Base-by-base conservation (phyloP, 495 filamentous ascomycete species). In the Bacidia rubella region DNA sequence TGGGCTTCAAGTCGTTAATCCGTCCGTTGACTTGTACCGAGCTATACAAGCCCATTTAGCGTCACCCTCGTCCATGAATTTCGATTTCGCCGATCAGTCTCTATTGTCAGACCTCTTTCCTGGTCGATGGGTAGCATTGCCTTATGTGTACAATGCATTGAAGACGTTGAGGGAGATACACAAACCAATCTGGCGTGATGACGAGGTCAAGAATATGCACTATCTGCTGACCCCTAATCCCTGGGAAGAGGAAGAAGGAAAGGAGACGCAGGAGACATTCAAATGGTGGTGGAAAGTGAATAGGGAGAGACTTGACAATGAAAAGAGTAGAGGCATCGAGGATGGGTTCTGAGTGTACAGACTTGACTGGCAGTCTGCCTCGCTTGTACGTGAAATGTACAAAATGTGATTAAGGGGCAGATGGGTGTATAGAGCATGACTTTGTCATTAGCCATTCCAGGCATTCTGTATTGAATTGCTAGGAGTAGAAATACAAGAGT, bases 181-280 rank as follows among this genome's bases (percentile, higher is more conserved):
- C 56, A 66, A 70, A 42, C 60, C 71, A 35, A 86, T 90, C 51
- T 92, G 87, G 86, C 66, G 74, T 25, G 87, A 92, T 62, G 78
- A 80, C 12, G 58, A 73, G 53, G 83, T 92, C 17, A 87, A 85
- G 73, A 86, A 86, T 62, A 62, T 90, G 17, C 87, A 92, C 63
- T 90, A 85, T 59, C 82, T 93, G 21, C 61, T 92, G n/a, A 72
- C 68, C 25, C 83, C 82, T 23, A 92, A 93, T 65, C 87, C 87
- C 22, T 90, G 87, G 86, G 79, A 89, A 60, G 79, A 89, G 60
- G 77, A 85, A 64, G 57, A 69, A 40, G 70, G 67, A 24, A 58
- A 72, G 51, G 62, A 68, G 52, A 59, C 62, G 46, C 68, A 84
- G 62, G 69, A 76, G 57, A 77, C 72, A 1, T 75, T 82, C 68